Percentiles rank a stretch among this genome's conserved stretches.
Conservation (phyloP, 176 grass and related monocot genomes). For the Chrysopogon serrulatus region DNA sequence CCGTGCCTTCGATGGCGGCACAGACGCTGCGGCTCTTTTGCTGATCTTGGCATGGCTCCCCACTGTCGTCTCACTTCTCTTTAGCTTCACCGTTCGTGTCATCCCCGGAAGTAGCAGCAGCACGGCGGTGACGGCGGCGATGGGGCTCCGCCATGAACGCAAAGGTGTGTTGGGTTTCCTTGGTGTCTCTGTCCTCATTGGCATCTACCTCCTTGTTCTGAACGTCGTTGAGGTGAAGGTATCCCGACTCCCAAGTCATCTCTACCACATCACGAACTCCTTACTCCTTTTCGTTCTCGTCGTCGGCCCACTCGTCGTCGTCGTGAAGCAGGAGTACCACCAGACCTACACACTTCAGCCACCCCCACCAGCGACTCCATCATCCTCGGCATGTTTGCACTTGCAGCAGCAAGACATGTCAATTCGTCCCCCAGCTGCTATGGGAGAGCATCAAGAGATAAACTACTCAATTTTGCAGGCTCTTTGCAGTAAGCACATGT, state of each 20-base stretch:
- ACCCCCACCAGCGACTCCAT: too few species aligned
- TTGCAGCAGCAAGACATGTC: too few species aligned
- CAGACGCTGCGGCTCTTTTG: neutral
- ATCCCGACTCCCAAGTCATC: neutral
- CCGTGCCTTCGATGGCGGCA: slow-evolving; percentile 47
- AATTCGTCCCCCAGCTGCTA: too few species aligned
- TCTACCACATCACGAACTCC: neutral
- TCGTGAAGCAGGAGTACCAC: neutral
- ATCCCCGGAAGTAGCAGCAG: neutral
- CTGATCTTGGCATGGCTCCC: neutral
- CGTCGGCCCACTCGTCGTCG: neutral
- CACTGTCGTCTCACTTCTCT: neutral
- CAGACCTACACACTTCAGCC: neutral
- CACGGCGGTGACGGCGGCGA: too few species aligned
- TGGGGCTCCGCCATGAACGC: neutral
- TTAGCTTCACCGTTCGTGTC: neutral
- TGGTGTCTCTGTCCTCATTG: neutral
- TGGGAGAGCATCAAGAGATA: too few species aligned
- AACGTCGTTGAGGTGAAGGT: neutral
- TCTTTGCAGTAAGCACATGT: neutral
- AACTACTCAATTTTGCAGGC: neutral
- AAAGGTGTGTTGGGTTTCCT: neutral
- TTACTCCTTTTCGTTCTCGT: neutral
- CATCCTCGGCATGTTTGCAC: too few species aligned
- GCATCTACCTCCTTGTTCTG: neutral